Evolutionary conservation across 2,329 filamentous ascomycete species (phyloP).

Genomic region (Diplodia sapinea): DNA sequence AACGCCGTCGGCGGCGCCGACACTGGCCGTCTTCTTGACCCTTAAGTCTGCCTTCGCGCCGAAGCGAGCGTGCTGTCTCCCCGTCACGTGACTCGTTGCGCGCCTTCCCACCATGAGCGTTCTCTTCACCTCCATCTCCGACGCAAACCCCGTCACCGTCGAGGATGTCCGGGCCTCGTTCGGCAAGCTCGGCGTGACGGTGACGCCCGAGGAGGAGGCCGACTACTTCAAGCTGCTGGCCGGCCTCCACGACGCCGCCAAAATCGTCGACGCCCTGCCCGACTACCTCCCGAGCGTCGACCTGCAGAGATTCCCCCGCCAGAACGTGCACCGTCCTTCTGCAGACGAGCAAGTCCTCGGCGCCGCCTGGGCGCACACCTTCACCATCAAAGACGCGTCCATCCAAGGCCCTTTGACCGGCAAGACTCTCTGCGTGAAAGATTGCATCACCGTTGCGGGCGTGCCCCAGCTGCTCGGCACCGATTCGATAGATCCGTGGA

Average conservation of each 20-base stretch:
- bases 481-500: conserved; percentile 58
- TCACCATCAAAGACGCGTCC: conserved; percentile 50
- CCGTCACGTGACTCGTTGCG: background rate
- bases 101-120: conserved; percentile 31
- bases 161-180: conserved; percentile 34
- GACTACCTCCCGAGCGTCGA: conserved; percentile 56
- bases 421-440: conserved; percentile 60
- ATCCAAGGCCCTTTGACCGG: conserved; percentile 38
- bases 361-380: conserved; percentile 59
- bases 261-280: conserved; percentile 52
- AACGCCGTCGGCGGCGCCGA: background rate
- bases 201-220: conserved; percentile 48
- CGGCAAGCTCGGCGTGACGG: conserved; percentile 46
- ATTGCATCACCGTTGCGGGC: conserved; percentile 61
- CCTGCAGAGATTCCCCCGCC: conserved; percentile 52
- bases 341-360: conserved; percentile 46
- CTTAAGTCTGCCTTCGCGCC: background rate
- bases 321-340: conserved; percentile 51
- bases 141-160: conserved; percentile 5
- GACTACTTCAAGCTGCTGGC: conserved; percentile 58
- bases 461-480: conserved; percentile 62
- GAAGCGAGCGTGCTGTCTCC: background rate
- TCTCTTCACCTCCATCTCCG: conserved; percentile 38
- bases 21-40: background rate
- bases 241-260: conserved; percentile 59